phyloP scores from a whole-genome alignment of 108 stramenopile genomes.

The Nitzschia putrida region DNA sequence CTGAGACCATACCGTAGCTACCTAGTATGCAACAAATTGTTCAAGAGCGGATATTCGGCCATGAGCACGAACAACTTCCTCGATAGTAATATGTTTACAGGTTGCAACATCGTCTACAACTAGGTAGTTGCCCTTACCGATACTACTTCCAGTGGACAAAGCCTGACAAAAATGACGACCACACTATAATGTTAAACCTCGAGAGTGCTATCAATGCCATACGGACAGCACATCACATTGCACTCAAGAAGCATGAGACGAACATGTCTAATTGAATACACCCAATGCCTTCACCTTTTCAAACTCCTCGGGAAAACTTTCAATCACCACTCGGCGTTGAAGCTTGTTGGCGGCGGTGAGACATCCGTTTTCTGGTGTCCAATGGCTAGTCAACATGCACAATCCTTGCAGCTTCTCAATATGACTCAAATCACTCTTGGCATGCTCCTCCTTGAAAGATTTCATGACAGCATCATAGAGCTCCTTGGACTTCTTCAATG shows the following conservation, averaged over 20 bases:
- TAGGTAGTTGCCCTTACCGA: no score
- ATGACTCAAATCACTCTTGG: slow-evolving; percentile 70
- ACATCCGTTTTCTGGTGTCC: slow-evolving; percentile 89
- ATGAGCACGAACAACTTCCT: no score
- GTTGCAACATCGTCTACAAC: no score
- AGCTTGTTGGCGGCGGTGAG: slow-evolving; percentile 91
- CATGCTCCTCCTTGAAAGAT: slow-evolving; percentile 64
- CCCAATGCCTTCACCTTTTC: slow-evolving; percentile 70
- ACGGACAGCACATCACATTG: neutral
- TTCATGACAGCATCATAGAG: slow-evolving; percentile 71
- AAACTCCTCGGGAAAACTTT: slow-evolving; percentile 65
- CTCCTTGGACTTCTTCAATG: slow-evolving; percentile 61
- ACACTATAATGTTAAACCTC: neutral
- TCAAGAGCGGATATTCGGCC: no score
- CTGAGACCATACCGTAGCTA: no score
- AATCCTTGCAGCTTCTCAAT: slow-evolving; percentile 76
- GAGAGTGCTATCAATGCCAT: neutral
- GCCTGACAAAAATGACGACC: no score
- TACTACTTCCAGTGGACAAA: no score
- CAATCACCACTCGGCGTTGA: slow-evolving; percentile 73
- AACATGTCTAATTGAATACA: slow-evolving; percentile 50
- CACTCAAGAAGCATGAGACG: neutral
- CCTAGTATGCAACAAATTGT: no score
- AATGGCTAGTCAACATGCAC: slow-evolving; percentile 57
- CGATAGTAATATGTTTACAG: no score